Conservation (phyloP, 1,284 basidiomycete genomes). For the Fomitopsis betulina region DNA sequence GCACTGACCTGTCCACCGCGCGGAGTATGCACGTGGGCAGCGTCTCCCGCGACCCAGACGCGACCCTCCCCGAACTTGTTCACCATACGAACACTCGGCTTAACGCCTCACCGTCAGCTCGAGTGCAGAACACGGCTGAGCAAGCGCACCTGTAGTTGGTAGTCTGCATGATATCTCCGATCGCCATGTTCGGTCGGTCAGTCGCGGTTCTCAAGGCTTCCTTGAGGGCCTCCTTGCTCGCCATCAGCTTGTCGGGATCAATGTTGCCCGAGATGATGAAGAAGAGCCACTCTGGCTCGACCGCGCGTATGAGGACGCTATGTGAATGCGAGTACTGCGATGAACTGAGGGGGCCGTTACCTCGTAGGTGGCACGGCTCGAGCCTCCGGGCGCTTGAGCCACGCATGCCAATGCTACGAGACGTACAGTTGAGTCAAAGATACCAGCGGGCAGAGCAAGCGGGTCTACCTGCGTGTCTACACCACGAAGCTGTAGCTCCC, state of each 20-base stretch:
- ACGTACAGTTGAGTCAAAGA: neutral
- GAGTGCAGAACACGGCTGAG: neutral
- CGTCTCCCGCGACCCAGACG: slow-evolving; percentile 31
- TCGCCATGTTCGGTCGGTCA: slow-evolving; percentile 4
- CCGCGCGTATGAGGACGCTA: slow-evolving; percentile 4
- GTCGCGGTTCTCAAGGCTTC: slow-evolving; percentile 1
- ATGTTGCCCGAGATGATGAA: neutral
- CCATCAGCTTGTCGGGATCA: slow-evolving; percentile 3
- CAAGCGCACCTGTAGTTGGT: slow-evolving; percentile 7
- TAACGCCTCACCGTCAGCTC: slow-evolving; percentile 8
- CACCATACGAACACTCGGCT: slow-evolving; percentile 35
- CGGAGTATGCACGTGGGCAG: slow-evolving; percentile 24
- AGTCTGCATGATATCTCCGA: slow-evolving; percentile 2
- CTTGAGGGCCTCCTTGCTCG: neutral
- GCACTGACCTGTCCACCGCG: slow-evolving; percentile 20
- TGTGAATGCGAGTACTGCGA: neutral
- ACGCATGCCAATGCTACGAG: neutral
- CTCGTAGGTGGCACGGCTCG: neutral
- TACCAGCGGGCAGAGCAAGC: neutral
- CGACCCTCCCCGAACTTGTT: slow-evolving; percentile 30
- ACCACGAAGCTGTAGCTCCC: slow-evolving; percentile 25
- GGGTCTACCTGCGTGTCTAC: slow-evolving; percentile 18
- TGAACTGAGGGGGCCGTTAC: neutral
- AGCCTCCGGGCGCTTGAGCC: neutral
- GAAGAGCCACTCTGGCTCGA: neutral